A percentile compares a stretch with the other conserved stretches of the same genome.
Conservation (phyloP, 495 filamentous ascomycete species). For the Aspergillus hancockii region DNA sequence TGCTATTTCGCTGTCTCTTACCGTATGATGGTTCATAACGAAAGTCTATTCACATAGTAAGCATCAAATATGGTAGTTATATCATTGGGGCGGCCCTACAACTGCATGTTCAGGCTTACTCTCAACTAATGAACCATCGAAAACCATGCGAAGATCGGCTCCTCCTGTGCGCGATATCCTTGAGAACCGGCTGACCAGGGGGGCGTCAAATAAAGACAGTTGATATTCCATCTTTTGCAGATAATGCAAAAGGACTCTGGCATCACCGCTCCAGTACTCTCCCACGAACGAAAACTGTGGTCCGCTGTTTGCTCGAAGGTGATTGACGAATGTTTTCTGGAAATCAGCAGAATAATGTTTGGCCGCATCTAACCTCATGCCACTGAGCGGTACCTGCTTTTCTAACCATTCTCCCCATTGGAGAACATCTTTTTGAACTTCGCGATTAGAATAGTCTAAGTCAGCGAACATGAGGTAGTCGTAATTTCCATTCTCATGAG, state of each 20-base stretch:
- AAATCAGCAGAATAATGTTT: slow-evolving; percentile 71
- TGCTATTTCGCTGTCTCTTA: slow-evolving; percentile 18
- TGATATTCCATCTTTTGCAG: slow-evolving; percentile 59
- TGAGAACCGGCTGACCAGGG: slow-evolving; percentile 66
- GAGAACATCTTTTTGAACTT: slow-evolving; percentile 63
- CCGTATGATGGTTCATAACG: slow-evolving; percentile 48
- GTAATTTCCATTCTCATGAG: slow-evolving; percentile 67
- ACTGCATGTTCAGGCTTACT: slow-evolving; percentile 62
- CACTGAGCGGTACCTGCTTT: slow-evolving; percentile 56
- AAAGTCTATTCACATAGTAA: slow-evolving; percentile 33
- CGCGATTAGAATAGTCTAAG: slow-evolving; percentile 65
- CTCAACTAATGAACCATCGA: slow-evolving; percentile 61
- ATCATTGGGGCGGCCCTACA: slow-evolving; percentile 35
- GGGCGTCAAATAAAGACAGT: slow-evolving; percentile 66
- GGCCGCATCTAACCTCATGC: slow-evolving; percentile 73
- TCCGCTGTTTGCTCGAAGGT: slow-evolving; percentile 50
- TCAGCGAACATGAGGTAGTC: slow-evolving; percentile 72
- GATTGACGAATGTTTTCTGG: slow-evolving; percentile 57
- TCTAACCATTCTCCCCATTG: slow-evolving; percentile 69
- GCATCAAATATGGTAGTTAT: background rate
- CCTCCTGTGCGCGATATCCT: slow-evolving; percentile 48
- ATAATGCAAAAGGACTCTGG: slow-evolving; percentile 54
- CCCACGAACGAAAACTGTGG: slow-evolving; percentile 67
- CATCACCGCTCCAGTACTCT: slow-evolving; percentile 70
- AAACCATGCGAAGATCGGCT: slow-evolving; percentile 62